Percentiles rank a stretch among this genome's conserved stretches.
Evolutionary conservation across 441 rosid species (phyloP).

Genomic region (Theobroma grandiflorum): DNA sequence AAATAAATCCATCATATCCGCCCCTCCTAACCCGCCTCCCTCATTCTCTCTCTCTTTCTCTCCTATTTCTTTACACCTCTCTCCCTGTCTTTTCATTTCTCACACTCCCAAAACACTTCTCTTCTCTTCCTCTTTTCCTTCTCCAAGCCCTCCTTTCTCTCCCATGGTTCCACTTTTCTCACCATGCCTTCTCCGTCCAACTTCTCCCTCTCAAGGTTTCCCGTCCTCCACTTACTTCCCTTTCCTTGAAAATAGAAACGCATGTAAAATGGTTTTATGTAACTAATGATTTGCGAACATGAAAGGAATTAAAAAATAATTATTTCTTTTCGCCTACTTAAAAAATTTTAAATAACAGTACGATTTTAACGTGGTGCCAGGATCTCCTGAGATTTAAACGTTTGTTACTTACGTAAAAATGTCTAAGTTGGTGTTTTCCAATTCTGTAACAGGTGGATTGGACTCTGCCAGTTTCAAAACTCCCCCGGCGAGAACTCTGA

Average conservation of each 20-base stretch:
- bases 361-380: background rate
- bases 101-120: background rate
- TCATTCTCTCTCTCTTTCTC: background rate
- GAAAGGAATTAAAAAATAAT: too few species aligned
- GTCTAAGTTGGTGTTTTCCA: background rate
- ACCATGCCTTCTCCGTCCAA: conserved; percentile 57
- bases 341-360: background rate
- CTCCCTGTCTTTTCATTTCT: background rate
- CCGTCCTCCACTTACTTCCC: background rate
- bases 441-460: conserved; percentile 49
- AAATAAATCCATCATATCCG: conserved; percentile 8
- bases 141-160: conserved; percentile 17
- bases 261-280: background rate
- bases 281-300: background rate
- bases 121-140: background rate
- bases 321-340: background rate
- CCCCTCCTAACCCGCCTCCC: too few species aligned
- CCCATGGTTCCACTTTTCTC: conserved; percentile 58
- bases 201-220: conserved; percentile 55
- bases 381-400: background rate
- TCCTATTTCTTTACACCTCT: background rate
- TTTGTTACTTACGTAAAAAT: background rate
- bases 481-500: background rate
- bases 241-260: background rate
- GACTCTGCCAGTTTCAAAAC: conserved; percentile 29